Evolutionary conservation across 768 basidiomycete species (phyloP).

Genomic region (Rhodotorula taiwanensis): DNA sequence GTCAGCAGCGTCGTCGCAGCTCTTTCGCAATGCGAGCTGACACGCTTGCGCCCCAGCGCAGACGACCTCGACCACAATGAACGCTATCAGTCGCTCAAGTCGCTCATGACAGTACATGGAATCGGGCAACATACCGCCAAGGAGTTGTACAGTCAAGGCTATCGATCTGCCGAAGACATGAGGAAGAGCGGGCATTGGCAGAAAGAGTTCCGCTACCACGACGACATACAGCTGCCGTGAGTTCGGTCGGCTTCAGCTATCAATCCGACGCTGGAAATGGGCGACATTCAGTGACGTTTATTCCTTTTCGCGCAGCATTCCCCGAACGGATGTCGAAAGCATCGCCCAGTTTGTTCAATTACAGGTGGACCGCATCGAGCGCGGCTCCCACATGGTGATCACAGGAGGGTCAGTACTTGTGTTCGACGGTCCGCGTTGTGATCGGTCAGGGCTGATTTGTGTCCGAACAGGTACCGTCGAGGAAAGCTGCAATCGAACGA

Average conservation of each 20-base stretch:
- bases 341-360: slow-evolving; percentile 18
- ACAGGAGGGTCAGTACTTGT: slow-evolving; percentile 28
- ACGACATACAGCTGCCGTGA: slow-evolving; percentile 20
- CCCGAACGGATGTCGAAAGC: slow-evolving; percentile 19
- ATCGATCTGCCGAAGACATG: slow-evolving; percentile 16
- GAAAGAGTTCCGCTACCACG: slow-evolving; percentile 29
- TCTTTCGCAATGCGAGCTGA: no score
- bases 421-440: background rate
- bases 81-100: slow-evolving; percentile 3
- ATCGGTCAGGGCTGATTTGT: background rate
- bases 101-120: slow-evolving; percentile 24
- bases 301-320: slow-evolving; percentile 6
- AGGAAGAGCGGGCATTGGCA: slow-evolving; percentile 16
- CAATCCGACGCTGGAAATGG: no score
- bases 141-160: slow-evolving; percentile 23
- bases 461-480: slow-evolving; percentile 7
- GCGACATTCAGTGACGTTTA: no score
- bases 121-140: slow-evolving; percentile 22
- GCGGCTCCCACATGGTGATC: slow-evolving; percentile 13
- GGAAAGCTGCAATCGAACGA: slow-evolving; percentile 20
- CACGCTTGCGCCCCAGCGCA: background rate
- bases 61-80: slow-evolving; percentile 8
- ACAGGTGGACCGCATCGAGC: slow-evolving; percentile 22
- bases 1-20: slow-evolving; percentile 3
- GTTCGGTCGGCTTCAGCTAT: no score